Evolutionary conservation across 1,139 yeast genomes (phyloP).

Genomic region (Arxiozyma bovina): DNA sequence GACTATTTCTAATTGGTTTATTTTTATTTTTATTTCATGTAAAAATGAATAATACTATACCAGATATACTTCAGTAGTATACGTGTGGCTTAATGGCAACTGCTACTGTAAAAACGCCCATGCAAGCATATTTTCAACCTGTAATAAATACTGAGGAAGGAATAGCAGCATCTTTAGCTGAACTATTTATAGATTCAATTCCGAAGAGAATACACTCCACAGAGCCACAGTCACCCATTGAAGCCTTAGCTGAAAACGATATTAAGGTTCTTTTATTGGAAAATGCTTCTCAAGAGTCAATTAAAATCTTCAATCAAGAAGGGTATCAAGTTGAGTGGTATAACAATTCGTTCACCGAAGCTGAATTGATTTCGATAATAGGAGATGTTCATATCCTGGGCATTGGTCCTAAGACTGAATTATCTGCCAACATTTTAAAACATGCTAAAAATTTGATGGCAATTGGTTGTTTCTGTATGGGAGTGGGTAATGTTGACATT

Average conservation of each 20-base stretch:
- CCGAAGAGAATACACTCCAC: constrained; percentile 24
- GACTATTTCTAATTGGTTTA: not conserved
- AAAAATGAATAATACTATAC: not conserved
- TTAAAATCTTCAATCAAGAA: constrained; percentile 72
- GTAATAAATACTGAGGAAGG: not conserved
- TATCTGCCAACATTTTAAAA: constrained; percentile 66
- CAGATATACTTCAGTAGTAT: not conserved
- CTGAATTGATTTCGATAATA: constrained; percentile 88
- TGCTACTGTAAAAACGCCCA: constrained; percentile 26
- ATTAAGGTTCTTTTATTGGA: constrained; percentile 67
- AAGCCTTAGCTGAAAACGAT: constrained; percentile 45
- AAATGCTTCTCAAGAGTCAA: constrained; percentile 87
- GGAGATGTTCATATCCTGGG: constrained; percentile 93
- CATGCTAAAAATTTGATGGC: constrained; percentile 85
- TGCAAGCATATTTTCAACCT: constrained; percentile 46
- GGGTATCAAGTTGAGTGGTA: constrained; percentile 96
- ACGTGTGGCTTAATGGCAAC: not conserved
- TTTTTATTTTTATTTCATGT: not conserved
- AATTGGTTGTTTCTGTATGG: constrained; percentile 97
- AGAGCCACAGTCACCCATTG: constrained; percentile 36
- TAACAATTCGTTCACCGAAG: constrained; percentile 85
- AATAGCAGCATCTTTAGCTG: constrained; percentile 38
- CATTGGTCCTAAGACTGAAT: constrained; percentile 91
- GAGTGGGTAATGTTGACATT: constrained; percentile 95
- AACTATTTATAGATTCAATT: constrained; percentile 35